phyloP scores from a whole-genome alignment of 164 flowering plant species.

The Aristolochia californica region DNA sequence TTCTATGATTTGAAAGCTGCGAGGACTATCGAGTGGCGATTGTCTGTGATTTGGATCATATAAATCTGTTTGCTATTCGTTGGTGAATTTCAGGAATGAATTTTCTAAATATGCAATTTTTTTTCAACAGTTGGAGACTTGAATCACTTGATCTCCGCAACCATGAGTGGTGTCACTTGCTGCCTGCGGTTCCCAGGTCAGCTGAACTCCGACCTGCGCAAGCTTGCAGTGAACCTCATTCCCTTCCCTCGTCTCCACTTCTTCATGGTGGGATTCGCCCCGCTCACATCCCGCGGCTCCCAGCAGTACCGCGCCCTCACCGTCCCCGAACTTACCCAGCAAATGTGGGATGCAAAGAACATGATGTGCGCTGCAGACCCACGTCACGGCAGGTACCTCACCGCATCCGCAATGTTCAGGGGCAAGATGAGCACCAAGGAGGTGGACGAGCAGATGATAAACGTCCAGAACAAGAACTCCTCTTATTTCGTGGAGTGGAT shows the following conservation, averaged over 20 bases:
- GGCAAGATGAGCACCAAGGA: constrained; percentile 90
- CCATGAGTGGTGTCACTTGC: constrained; percentile 6
- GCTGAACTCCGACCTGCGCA: constrained; percentile 5
- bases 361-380: constrained; percentile 20
- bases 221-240: constrained; percentile 2
- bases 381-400: constrained; percentile 5
- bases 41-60: no score
- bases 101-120: no score
- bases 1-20: no score
- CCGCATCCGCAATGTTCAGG: constrained; percentile 30
- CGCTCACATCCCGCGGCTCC: constrained; percentile 65
- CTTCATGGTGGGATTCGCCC: constrained; percentile 5
- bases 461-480: constrained; percentile 83
- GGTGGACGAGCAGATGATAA: constrained; percentile 78
- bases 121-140: not conserved
- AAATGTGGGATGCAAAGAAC: constrained; percentile 18
- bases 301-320: constrained; percentile 78
- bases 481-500: constrained; percentile 91
- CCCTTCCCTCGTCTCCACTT: constrained; percentile 4
- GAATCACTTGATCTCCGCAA: constrained; percentile 7
- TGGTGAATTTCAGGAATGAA: no score
- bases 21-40: no score
- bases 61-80: no score
- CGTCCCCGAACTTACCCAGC: constrained; percentile 16
- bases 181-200: constrained; percentile 4